These are phyloP conservation scores for Hymenoscyphus fraxineus DNA, from an alignment of 2,329 filamentous ascomycete genomes.

Conservation along the genomic window DNA sequence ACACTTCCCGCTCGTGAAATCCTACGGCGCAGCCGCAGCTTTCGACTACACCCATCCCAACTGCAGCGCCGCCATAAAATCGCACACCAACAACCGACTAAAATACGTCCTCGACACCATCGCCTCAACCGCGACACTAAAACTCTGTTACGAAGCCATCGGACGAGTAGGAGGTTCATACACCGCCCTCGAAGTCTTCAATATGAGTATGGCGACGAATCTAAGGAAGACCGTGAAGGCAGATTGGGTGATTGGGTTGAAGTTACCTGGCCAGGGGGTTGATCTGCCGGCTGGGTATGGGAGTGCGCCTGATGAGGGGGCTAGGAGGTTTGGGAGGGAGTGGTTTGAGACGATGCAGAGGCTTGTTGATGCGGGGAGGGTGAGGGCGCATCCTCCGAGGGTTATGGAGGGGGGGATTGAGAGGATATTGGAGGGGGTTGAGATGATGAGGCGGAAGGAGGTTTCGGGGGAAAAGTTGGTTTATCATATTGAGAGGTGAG, in stretches of 20 bases:
- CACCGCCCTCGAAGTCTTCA: slow-evolving; percentile 11
- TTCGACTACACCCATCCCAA: neutral
- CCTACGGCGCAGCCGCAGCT: neutral
- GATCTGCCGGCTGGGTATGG: slow-evolving; percentile 26
- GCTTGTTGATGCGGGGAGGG: slow-evolving; percentile 10
- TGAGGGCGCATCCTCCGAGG: slow-evolving; percentile 13
- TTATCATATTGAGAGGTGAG: slow-evolving; percentile 6
- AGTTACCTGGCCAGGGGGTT: slow-evolving; percentile 28
- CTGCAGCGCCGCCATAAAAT: neutral
- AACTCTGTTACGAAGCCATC: slow-evolving; percentile 37
- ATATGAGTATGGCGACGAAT: neutral
- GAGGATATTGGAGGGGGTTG: slow-evolving; percentile 17
- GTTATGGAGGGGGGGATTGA: slow-evolving; percentile 11
- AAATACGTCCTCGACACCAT: neutral
- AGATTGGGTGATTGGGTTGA: slow-evolving; percentile 30
- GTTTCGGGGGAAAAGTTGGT: slow-evolving; percentile 23
- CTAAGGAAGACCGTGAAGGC: neutral
- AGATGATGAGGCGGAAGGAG: slow-evolving; percentile 12
- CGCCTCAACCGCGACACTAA: slow-evolving; percentile 23
- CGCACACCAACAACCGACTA: neutral
- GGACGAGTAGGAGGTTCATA: slow-evolving; percentile 32
- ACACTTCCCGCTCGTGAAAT: neutral
- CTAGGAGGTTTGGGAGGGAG: slow-evolving; percentile 14
- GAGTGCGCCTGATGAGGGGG: slow-evolving; percentile 13
- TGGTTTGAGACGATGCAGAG: slow-evolving; percentile 9